Percentiles rank a stretch among this genome's conserved stretches.
Conservation (phyloP, 345 rosid genomes). For the Eucalyptus victrix region DNA sequence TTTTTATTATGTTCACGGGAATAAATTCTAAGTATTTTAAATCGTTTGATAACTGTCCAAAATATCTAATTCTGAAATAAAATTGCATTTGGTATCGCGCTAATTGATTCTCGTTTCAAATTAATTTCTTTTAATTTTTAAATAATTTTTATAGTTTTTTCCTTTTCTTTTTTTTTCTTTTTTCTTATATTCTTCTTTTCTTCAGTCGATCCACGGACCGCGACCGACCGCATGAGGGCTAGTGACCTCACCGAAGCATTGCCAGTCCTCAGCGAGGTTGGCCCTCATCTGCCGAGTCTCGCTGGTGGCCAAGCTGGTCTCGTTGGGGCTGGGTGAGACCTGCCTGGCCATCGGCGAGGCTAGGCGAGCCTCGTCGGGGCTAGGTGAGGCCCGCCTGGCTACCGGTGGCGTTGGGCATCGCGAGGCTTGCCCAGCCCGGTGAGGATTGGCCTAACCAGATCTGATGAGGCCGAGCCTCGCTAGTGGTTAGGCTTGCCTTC, state of each 20-base stretch:
- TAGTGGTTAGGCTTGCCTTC: rapidly evolving
- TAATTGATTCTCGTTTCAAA: rapidly evolving
- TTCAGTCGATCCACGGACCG: too few species aligned
- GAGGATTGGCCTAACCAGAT: rapidly evolving
- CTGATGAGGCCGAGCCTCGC: rapidly evolving
- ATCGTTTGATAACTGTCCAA: rapidly evolving
- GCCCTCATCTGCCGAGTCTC: rapidly evolving
- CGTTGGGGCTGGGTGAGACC: rapidly evolving
- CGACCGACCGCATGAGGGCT: rapidly evolving
- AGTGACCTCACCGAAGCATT: rapidly evolving
- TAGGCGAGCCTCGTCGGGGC: too few species aligned
- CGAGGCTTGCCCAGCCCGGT: too few species aligned
- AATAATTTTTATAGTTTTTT: too few species aligned
- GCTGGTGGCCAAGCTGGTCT: rapidly evolving
- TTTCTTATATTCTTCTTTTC: too few species aligned
- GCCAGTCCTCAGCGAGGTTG: rapidly evolving
- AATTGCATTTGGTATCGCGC: rapidly evolving
- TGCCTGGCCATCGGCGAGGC: rapidly evolving
- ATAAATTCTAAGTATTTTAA: too few species aligned
- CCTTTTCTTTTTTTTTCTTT: rapidly evolving
- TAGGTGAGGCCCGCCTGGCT: too few species aligned
- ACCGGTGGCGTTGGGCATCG: too few species aligned
- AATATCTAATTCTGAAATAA: rapidly evolving
- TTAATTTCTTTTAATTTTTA: too few species aligned
- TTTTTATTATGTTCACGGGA: rapidly evolving